Percentiles rank a stretch among this genome's conserved stretches.
These are phyloP conservation scores for Candida alai DNA, from an alignment of 805 yeast genomes.

Conservation along the genomic window DNA sequence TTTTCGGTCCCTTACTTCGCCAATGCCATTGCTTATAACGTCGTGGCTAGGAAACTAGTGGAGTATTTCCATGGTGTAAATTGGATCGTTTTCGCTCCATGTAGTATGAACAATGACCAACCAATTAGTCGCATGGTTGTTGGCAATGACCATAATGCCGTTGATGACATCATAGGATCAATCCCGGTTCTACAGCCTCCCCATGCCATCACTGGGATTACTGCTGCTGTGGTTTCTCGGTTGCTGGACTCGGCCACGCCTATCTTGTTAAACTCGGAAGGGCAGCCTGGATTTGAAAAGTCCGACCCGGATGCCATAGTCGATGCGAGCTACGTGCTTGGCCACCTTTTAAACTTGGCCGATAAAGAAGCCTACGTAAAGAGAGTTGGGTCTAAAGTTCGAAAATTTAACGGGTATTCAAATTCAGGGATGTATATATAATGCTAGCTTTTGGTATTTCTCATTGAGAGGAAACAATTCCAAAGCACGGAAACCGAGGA, in stretches of 20 bases:
- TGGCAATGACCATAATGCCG: conserved; percentile 5
- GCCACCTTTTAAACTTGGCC: conserved; percentile 7
- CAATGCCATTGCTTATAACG: conserved; percentile 34
- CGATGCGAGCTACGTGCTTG: conserved; percentile 25
- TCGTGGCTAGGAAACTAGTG: conserved; percentile 22
- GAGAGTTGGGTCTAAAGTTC: conserved; percentile 15
- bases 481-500: conserved; percentile 83
- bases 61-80: conserved; percentile 11
- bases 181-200: conserved; percentile 49
- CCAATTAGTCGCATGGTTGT: conserved; percentile 21
- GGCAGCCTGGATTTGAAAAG: conserved; percentile 58
- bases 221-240: conserved; percentile 42
- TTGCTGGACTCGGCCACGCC: conserved; percentile 9
- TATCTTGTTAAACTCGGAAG: conserved; percentile 52
- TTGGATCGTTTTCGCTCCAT: conserved; percentile 37
- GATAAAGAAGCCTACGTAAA: conserved; percentile 12
- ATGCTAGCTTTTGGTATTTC: conserved; percentile 41
- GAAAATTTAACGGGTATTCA: conserved; percentile 22
- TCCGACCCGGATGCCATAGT: conserved; percentile 40
- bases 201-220: conserved; percentile 55
- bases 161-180: conserved; percentile 3
- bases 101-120: conserved; percentile 28
- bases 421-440: conserved; percentile 28
- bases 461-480: conserved; percentile 88
- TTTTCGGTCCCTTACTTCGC: conserved; percentile 31